A percentile compares a stretch with the other conserved stretches of the same genome.
phyloP scores from a whole-genome alignment of 1,139 yeast genomes.

The Tardiomyces digboiensis region DNA sequence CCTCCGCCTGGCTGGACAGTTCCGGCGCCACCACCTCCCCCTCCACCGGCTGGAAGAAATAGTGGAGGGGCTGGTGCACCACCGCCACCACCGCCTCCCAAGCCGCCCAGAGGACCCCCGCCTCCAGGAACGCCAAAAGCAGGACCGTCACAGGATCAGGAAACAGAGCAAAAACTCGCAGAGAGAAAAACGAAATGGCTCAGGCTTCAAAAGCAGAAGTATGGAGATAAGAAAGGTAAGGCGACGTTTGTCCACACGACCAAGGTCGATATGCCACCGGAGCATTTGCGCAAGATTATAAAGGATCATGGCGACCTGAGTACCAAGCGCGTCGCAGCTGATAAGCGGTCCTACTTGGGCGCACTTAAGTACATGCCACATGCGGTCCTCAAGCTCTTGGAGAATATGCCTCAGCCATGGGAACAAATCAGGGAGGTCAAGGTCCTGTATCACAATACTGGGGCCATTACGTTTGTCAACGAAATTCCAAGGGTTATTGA shows the following conservation, averaged over 20 bases:
- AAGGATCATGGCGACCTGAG: constrained; percentile 82
- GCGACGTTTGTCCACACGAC: constrained; percentile 43
- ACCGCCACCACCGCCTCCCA: constrained; percentile 21
- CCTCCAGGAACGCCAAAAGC: constrained; percentile 4
- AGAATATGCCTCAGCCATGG: constrained; percentile 99
- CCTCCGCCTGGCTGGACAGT: constrained; percentile 17
- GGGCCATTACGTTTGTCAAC: constrained; percentile 93
- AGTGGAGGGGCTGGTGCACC: constrained; percentile 7
- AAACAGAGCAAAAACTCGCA: constrained; percentile 5
- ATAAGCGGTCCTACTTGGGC: constrained; percentile 81
- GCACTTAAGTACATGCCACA: constrained; percentile 95
- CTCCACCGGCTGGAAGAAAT: constrained; percentile 14
- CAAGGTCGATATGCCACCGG: constrained; percentile 89
- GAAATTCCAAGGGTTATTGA: constrained; percentile 89
- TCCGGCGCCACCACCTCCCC: constrained; percentile 23
- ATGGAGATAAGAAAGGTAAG: constrained; percentile 26
- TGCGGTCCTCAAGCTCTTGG: constrained; percentile 79
- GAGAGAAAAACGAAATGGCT: constrained; percentile 54
- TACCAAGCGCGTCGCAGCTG: constrained; percentile 71
- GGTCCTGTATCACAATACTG: constrained; percentile 82
- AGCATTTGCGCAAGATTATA: constrained; percentile 80
- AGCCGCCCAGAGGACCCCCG: constrained; percentile 13
- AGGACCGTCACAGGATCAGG: constrained; percentile 12
- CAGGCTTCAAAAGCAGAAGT: constrained; percentile 52
- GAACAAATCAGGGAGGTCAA: constrained; percentile 77